Evolutionary conservation across 495 filamentous ascomycete genomes (phyloP).

Genomic region (Xylaria scruposa): DNA sequence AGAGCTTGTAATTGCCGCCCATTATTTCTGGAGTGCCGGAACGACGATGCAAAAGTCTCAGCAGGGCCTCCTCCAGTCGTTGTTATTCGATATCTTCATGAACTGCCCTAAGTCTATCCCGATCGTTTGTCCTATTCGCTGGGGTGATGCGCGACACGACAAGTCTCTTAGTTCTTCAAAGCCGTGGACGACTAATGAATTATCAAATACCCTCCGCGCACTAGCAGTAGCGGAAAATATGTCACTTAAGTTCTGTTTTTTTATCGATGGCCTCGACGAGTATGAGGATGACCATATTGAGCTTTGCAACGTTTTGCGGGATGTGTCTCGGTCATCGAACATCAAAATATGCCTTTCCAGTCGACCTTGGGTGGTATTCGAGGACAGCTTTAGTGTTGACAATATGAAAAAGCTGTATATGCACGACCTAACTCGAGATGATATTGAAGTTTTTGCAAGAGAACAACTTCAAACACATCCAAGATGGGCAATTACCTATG

Average conservation of each 20-base stretch:
- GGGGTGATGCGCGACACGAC: background rate
- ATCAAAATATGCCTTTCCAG: background rate
- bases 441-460: background rate
- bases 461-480: background rate
- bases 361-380: background rate
- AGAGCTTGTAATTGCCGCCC: background rate
- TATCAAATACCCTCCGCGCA: background rate
- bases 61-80: background rate
- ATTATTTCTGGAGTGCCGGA: constrained; percentile 17
- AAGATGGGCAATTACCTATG: background rate
- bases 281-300: background rate
- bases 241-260: background rate
- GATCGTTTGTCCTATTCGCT: background rate
- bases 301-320: background rate
- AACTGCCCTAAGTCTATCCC: background rate
- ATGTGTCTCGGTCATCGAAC: background rate
- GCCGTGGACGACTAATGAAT: background rate
- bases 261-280: background rate
- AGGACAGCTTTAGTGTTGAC: background rate
- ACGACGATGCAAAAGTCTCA: background rate
- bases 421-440: constrained; percentile 2
- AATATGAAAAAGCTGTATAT: background rate
- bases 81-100: background rate
- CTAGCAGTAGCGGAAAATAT: background rate
- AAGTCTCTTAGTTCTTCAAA: background rate